These are phyloP conservation scores for Solanum piurae DNA, from an alignment of 257 asterid genomes.

Conservation along the genomic window DNA sequence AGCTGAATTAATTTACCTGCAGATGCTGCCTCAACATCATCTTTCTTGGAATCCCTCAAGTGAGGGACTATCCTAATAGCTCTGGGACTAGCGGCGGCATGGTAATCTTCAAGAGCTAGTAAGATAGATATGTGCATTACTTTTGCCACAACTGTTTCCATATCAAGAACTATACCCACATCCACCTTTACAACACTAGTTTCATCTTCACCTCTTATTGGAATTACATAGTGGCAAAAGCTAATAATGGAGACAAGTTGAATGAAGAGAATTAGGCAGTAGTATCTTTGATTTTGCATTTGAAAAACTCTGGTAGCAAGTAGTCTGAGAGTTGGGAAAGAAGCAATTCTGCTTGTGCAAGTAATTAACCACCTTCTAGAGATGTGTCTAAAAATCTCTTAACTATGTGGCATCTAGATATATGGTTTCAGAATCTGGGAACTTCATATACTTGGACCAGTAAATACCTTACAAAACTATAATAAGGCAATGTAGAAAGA, in stretches of 20 bases:
- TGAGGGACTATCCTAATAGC: conserved; percentile 22
- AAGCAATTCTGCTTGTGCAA: background rate
- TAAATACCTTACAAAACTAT: background rate
- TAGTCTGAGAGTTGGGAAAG: background rate
- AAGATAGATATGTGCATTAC: conserved; percentile 15
- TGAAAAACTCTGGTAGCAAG: background rate
- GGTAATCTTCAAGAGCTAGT: conserved; percentile 33
- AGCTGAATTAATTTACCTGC: conserved; percentile 6
- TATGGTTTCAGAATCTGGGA: background rate
- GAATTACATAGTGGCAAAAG: background rate
- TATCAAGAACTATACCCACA: conserved; percentile 33
- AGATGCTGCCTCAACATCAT: conserved; percentile 24
- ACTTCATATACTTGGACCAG: background rate
- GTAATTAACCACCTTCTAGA: background rate
- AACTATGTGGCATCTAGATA: background rate
- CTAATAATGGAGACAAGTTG: background rate
- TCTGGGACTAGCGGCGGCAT: conserved; percentile 1
- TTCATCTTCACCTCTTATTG: background rate
- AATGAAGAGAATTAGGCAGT: background rate
- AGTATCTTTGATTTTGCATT: conserved; percentile 7
- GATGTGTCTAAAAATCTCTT: background rate
- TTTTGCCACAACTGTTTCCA: conserved; percentile 11
- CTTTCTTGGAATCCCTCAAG: conserved; percentile 18
- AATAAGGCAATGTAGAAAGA: background rate
- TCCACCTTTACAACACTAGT: conserved; percentile 1